Evolutionary conservation across 192 early-diverging fungal species (phyloP).

Genomic region (Coemansia sp.): DNA sequence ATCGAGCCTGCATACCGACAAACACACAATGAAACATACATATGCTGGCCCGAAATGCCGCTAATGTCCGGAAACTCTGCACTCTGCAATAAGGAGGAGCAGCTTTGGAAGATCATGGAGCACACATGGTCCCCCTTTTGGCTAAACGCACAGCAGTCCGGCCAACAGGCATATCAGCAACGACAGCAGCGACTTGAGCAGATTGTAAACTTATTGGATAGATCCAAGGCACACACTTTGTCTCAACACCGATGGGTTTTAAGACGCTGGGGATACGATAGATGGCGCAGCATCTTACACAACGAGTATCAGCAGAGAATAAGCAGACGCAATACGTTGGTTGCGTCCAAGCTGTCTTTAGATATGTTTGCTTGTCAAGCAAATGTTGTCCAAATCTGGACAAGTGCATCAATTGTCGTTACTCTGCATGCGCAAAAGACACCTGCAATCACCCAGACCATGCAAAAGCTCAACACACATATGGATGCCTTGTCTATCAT

Average conservation of each 20-base stretch:
- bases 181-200: not conserved
- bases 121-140: not conserved
- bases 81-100: not conserved
- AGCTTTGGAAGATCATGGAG: not conserved
- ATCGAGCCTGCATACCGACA: not conserved
- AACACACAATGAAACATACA: not conserved
- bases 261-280: slow-evolving; percentile 1
- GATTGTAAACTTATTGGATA: not conserved
- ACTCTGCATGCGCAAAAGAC: not conserved
- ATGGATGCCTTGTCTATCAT: too few species aligned
- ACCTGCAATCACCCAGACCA: not conserved
- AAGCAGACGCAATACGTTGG: not conserved
- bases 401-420: not conserved
- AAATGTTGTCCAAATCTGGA: not conserved
- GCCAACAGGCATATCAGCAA: not conserved
- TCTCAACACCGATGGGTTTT: not conserved
- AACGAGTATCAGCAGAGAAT: not conserved
- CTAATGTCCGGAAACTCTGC: not conserved
- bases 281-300: not conserved
- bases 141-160: not conserved
- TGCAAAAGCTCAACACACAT: not conserved
- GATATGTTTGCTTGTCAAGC: not conserved
- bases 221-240: not conserved
- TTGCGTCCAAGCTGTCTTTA: not conserved
- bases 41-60: slow-evolving; percentile 7